Evolutionary conservation across 2,329 filamentous ascomycete species (phyloP), one percentile per base, ranked within the genome.

Genomic region (Claviceps digitariae): DNA sequence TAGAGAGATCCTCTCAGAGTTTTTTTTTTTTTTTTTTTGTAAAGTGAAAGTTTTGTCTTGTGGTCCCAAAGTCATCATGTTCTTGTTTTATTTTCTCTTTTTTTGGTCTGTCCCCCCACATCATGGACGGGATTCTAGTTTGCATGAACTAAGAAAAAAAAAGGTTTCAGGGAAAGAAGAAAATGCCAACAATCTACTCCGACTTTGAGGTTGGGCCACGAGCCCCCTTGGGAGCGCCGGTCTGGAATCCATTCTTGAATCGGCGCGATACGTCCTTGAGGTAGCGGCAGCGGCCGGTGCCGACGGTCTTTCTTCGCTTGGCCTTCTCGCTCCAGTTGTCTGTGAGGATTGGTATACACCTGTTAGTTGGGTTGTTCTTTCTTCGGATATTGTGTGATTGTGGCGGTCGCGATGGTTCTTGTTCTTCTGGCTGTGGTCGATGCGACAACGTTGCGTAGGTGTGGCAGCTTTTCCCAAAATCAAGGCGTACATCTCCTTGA

Each of bases 251-350:
- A 79, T 98, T 98, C 81, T 73, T 89, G 84, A 95, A 95, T 77
- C 83, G 83, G 74, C 93, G 86, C 71, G 90, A 79, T 72, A 98
- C 84, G 68, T 81, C 82, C 82, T 94, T 95, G 73, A 98, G 82
- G 79, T 90, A 88, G 72, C 89, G 84, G 85, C 90, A 93, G 75
- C 93, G 88, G 74, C 93, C 93, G 70, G 89, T 91, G 69, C 93
- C 93, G 72, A 87, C 91, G 71, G 91, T 96, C 90, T 96, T 97
- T 86, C 93, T 94, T 76, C 93, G 83, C 89, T 97, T 97, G 68
- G 90, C 91, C 87, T 98, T 98, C 84, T 97, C 91, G 75, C 87
- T 83, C 93, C 93, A 98, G 87, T 98, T 96, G 86, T 85, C 91
- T 97, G 71, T 72, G 58, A n/a, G n/a, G 58, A 3, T 12, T 12